Conservation (phyloP, 495 filamentous ascomycete species). For the Massariosphaeria phaeospora region DNA sequence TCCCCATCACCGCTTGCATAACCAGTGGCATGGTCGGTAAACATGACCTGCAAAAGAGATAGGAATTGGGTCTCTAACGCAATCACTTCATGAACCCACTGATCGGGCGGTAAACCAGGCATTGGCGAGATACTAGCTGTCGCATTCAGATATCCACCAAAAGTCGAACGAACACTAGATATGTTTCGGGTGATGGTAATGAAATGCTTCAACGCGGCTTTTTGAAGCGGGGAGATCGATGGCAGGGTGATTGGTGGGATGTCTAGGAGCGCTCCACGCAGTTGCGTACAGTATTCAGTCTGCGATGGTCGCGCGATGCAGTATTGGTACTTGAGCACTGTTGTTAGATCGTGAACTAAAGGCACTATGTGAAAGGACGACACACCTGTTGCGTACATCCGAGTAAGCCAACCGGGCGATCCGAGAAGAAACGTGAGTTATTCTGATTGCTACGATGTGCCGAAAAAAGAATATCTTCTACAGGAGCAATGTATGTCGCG, state of each 20-base stretch:
- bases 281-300: not conserved
- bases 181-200: no score
- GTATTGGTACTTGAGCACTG: constrained; percentile 12
- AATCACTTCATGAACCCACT: constrained; percentile 12
- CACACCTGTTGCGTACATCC: no score
- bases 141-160: no score
- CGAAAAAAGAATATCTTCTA: constrained; percentile 3
- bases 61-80: not conserved
- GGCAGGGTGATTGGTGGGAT: not conserved
- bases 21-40: constrained; percentile 15
- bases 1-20: not conserved
- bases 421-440: no score
- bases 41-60: not conserved
- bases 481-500: no score
- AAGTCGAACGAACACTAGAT: not conserved
- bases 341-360: no score
- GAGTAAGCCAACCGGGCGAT: no score
- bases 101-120: constrained; percentile 11
- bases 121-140: no score
- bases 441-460: no score
- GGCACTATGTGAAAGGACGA: no score
- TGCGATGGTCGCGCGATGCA: not conserved
- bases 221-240: not conserved
- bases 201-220: not conserved
- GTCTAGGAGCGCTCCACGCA: not conserved